Conservation (phyloP, 2,329 filamentous ascomycete genomes). For the Phialophora expanda region DNA sequence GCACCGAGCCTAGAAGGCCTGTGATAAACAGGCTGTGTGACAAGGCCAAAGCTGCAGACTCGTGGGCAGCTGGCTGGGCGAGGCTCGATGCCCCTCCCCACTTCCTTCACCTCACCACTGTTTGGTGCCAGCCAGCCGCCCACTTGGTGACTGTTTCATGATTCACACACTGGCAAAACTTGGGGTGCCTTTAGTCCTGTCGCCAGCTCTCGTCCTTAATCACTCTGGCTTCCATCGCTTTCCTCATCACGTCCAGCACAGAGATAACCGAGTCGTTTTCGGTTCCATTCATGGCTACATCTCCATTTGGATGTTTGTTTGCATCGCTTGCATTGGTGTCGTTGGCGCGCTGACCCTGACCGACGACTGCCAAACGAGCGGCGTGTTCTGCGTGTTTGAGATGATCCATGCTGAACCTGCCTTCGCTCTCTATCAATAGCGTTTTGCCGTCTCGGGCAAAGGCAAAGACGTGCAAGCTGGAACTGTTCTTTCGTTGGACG, state of each 20-base stretch:
- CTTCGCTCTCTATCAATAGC: conserved; percentile 80
- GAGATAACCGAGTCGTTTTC: conserved; percentile 22
- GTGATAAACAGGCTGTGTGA: conserved; percentile 6
- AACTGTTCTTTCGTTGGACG: conserved; percentile 65
- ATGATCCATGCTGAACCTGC: conserved; percentile 72
- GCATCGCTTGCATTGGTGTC: conserved; percentile 27
- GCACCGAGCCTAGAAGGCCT: conserved; percentile 9
- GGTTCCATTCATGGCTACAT: conserved; percentile 34
- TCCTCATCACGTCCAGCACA: conserved; percentile 34
- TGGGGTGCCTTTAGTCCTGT: conserved; percentile 32
- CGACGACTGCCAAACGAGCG: conserved; percentile 69
- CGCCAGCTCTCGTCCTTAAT: conserved; percentile 36
- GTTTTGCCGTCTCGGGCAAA: conserved; percentile 77
- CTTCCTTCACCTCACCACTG: conserved; percentile 29
- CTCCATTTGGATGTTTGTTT: conserved; percentile 30
- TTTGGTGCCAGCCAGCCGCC: conserved; percentile 31
- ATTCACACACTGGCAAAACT: conserved; percentile 32
- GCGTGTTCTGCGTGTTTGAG: conserved; percentile 74
- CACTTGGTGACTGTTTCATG: conserved; percentile 34
- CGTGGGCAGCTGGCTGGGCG: not conserved
- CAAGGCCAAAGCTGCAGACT: not conserved
- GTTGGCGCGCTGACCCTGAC: conserved; percentile 26
- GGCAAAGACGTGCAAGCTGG: conserved; percentile 79
- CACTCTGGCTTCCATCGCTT: conserved; percentile 35
- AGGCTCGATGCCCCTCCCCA: conserved; percentile 13